phyloP scores from a whole-genome alignment of 257 asterid species.

The Pogostemon cablin region DNA sequence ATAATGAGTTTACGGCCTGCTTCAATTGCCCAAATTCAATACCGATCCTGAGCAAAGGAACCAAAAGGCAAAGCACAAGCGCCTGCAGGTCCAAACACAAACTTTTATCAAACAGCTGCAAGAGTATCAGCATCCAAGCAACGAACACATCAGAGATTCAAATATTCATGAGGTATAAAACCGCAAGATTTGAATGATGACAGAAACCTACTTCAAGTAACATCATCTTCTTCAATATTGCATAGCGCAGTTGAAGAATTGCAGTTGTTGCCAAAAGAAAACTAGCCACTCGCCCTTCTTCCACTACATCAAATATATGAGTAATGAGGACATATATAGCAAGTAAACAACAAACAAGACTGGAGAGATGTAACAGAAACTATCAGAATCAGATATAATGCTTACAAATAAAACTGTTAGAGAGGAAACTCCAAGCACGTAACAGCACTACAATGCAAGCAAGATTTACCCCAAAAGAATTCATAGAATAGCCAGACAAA shows the following conservation, averaged over 20 bases:
- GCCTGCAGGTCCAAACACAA: conserved; percentile 60
- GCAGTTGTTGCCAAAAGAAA: conserved; percentile 94
- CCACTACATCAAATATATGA: conserved; percentile 61
- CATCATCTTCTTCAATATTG: conserved; percentile 59
- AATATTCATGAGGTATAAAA: conserved; percentile 16
- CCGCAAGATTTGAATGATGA: background rate
- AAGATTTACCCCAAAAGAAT: conserved; percentile 48
- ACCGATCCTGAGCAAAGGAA: conserved; percentile 75
- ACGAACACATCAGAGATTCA: conserved; percentile 8
- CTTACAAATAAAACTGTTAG: conserved; percentile 95
- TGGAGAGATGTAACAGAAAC: conserved; percentile 5
- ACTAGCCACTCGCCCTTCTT: conserved; percentile 92
- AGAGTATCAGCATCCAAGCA: conserved; percentile 18
- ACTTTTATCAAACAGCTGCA: conserved; percentile 25
- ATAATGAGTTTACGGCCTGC: conserved; percentile 64
- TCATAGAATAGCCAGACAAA: conserved; percentile 43
- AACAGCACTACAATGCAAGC: conserved; percentile 63
- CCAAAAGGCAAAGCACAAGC: conserved; percentile 61
- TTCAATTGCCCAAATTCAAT: conserved; percentile 70
- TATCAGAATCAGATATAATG: conserved; percentile 27
- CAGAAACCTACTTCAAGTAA: conserved; percentile 61
- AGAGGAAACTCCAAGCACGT: conserved; percentile 89
- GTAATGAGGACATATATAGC: conserved; percentile 35
- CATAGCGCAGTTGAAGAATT: conserved; percentile 66
- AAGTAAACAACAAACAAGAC: conserved; percentile 22